Percentiles rank a stretch among this genome's conserved stretches.
These are phyloP conservation scores for Carex myosuroides DNA, from an alignment of 176 grass and related monocot genomes.

Conservation along the genomic window DNA sequence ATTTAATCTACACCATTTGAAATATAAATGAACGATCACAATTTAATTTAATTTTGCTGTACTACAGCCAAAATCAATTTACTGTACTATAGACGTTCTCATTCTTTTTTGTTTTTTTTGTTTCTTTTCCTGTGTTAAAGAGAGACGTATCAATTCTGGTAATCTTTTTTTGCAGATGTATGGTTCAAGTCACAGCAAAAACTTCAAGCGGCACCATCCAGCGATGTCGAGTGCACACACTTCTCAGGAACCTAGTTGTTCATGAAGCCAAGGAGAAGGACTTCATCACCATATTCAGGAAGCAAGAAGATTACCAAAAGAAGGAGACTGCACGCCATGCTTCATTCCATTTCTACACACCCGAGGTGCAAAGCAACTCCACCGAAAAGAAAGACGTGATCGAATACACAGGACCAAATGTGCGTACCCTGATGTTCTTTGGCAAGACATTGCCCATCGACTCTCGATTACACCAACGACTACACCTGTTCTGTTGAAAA, in stretches of 20 bases:
- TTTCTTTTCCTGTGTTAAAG: not conserved
- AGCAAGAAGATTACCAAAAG: not conserved
- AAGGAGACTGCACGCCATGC: not conserved
- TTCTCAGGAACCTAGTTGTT: conserved; percentile 9
- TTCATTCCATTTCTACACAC: conserved; percentile 14
- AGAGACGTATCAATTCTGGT: not conserved
- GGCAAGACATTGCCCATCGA: not conserved
- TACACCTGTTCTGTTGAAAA: too few relatives aligned
- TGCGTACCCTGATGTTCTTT: conserved; percentile 14
- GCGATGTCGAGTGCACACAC: not conserved
- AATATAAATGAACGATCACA: too few relatives aligned
- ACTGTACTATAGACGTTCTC: too few relatives aligned
- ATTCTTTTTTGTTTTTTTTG: not conserved
- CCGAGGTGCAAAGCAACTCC: not conserved
- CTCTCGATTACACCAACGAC: not conserved
- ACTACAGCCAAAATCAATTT: too few relatives aligned
- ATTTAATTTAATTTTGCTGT: too few relatives aligned
- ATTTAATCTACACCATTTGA: too few relatives aligned
- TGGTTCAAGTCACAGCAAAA: conserved; percentile 13
- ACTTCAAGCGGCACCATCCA: not conserved
- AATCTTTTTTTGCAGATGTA: not conserved
- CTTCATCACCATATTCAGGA: conserved; percentile 13
- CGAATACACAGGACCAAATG: not conserved
- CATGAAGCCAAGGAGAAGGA: not conserved
- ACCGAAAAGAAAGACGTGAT: not conserved